Conservation (phyloP, 768 basidiomycete species). For the Tulasnella sp. region DNA sequence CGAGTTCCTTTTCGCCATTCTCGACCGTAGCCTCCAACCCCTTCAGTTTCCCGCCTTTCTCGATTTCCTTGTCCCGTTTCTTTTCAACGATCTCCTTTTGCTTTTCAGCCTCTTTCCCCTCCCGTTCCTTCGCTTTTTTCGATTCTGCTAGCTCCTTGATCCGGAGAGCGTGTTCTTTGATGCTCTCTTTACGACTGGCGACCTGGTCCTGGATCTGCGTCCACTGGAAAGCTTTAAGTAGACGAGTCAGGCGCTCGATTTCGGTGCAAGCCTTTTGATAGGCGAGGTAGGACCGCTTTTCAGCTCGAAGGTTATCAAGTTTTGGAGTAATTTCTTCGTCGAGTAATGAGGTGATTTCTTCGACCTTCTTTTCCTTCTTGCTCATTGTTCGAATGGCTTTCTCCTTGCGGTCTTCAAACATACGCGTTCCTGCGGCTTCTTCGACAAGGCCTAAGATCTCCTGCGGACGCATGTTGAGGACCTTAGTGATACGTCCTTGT, state of each 20-base stretch:
- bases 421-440: constrained; percentile 95
- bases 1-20: constrained; percentile 70
- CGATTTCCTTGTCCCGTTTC: constrained; percentile 79
- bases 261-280: constrained; percentile 88
- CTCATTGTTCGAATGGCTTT: constrained; percentile 94
- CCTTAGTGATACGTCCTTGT: constrained; percentile 99
- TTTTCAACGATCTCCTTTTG: constrained; percentile 62
- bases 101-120: constrained; percentile 61
- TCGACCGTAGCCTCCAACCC: constrained; percentile 76
- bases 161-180: constrained; percentile 43
- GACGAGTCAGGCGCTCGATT: constrained; percentile 76
- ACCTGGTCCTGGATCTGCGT: constrained; percentile 53
- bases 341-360: constrained; percentile 77
- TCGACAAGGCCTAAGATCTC: constrained; percentile 99
- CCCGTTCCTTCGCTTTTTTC: constrained; percentile 51
- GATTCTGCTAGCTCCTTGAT: constrained; percentile 45
- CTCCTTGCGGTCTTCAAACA: constrained; percentile 98
- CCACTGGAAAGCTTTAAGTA: constrained; percentile 89
- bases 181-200: constrained; percentile 52
- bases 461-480: constrained; percentile 95
- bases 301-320: constrained; percentile 78
- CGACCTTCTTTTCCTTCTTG: constrained; percentile 94
- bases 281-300: constrained; percentile 83
- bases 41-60: constrained; percentile 89
- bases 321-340: constrained; percentile 92